Percentiles rank a stretch among this genome's conserved stretches.
These are phyloP conservation scores for Malus sylvestris DNA, from an alignment of 306 rosid species.

Conservation along the genomic window DNA sequence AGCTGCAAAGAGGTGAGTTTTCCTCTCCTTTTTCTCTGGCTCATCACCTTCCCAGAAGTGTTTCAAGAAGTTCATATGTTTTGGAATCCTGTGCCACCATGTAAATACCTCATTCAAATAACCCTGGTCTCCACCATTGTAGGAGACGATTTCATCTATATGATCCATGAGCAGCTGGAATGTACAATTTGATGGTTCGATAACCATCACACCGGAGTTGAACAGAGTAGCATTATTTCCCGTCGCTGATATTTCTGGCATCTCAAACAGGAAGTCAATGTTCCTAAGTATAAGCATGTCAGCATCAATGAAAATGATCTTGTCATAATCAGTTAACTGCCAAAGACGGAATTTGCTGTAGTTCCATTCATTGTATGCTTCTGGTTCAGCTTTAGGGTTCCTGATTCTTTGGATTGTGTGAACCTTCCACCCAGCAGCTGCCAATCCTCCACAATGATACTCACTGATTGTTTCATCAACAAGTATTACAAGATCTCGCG, in stretches of 20 bases:
- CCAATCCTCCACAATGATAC: slow-evolving; percentile 82
- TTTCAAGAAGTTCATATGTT: slow-evolving; percentile 93
- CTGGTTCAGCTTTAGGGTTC: slow-evolving; percentile 92
- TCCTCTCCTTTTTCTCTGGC: slow-evolving; percentile 68
- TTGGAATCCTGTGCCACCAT: slow-evolving; percentile 98
- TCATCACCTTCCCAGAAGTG: slow-evolving; percentile 90
- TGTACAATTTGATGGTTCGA: slow-evolving; percentile 94
- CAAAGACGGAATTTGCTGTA: slow-evolving; percentile 93
- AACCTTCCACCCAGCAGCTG: slow-evolving; percentile 93
- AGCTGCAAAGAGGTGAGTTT: slow-evolving; percentile 64
- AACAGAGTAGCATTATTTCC: slow-evolving; percentile 90
- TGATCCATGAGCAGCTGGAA: slow-evolving; percentile 80
- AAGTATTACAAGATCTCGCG: slow-evolving; percentile 80
- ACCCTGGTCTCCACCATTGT: slow-evolving; percentile 97
- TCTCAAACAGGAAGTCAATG: slow-evolving; percentile 72
- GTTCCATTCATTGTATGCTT: slow-evolving; percentile 96
- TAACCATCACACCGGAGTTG: slow-evolving; percentile 96
- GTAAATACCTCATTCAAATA: slow-evolving; percentile 83
- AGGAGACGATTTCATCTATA: slow-evolving; percentile 73
- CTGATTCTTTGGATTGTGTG: slow-evolving; percentile 76
- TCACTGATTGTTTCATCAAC: slow-evolving; percentile 78
- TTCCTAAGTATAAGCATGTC: slow-evolving; percentile 76
- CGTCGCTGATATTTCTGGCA: slow-evolving; percentile 89
- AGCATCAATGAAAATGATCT: slow-evolving; percentile 90
- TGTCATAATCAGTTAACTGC: slow-evolving; percentile 92